Evolutionary conservation across 2,329 filamentous ascomycete species (phyloP).

Genomic region (Thermoascus crustaceus): DNA sequence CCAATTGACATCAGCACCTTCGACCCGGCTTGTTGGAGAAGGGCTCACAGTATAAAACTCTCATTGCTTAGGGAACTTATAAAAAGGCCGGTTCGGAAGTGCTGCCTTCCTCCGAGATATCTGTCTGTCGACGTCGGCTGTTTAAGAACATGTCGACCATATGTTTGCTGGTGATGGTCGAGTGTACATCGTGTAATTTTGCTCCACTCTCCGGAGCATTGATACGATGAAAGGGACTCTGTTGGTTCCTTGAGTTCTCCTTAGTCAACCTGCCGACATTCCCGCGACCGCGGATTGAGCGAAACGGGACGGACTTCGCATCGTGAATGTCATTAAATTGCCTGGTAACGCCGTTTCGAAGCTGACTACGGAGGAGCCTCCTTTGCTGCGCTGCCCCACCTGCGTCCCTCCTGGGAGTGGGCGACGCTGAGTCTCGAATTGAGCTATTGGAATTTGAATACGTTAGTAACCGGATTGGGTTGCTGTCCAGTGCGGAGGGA

Average conservation of each 20-base stretch:
- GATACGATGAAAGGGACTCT: constrained; percentile 7
- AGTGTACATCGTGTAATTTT: constrained; percentile 15
- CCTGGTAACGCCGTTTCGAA: constrained; percentile 15
- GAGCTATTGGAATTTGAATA: constrained; percentile 15
- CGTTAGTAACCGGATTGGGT: constrained; percentile 15
- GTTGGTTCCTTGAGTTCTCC: constrained; percentile 20
- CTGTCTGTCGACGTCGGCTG: constrained; percentile 1
- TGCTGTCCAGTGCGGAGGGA: constrained; percentile 1
- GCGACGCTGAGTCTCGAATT: constrained; percentile 19
- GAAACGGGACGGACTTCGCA: constrained; percentile 16
- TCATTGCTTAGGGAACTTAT: too few relatives aligned
- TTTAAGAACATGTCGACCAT: constrained; percentile 1
- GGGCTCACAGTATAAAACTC: too few relatives aligned
- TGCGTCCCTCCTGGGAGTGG: constrained; percentile 19
- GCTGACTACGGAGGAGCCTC: constrained; percentile 14
- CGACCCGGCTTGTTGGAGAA: too few relatives aligned
- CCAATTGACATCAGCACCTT: too few relatives aligned
- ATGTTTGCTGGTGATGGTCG: constrained; percentile 24
- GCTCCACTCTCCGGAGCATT: constrained; percentile 13
- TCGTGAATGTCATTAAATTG: constrained; percentile 15
- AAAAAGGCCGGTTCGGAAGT: constrained; percentile 2
- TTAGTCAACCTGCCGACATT: constrained; percentile 17
- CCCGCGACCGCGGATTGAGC: constrained; percentile 18
- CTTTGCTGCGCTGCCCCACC: constrained; percentile 12
- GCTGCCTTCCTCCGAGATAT: background rate